A percentile compares a stretch with the other conserved stretches of the same genome.
These are phyloP conservation scores for Trichoderma sp. DNA, from an alignment of 2,329 filamentous ascomycete species.

Conservation along the genomic window DNA sequence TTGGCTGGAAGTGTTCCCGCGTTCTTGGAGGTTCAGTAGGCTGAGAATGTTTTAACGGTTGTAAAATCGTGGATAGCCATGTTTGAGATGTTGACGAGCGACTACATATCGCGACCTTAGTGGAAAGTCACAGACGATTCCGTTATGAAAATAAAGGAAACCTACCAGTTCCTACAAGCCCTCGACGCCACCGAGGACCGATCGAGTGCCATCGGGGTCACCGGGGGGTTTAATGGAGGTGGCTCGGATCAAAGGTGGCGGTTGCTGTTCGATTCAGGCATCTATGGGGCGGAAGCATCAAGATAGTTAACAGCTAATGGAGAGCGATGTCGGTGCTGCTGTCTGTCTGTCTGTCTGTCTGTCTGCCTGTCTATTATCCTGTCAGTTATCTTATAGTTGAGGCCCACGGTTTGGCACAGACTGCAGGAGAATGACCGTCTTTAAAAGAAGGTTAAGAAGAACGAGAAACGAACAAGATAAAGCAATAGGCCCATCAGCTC, in stretches of 20 bases:
- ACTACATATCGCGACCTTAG: not conserved
- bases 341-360: not conserved
- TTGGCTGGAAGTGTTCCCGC: slow-evolving; percentile 30
- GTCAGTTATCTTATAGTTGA: not conserved
- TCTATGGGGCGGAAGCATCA: not conserved
- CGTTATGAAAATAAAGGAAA: not conserved
- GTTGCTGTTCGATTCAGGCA: not conserved
- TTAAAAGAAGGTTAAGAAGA: not conserved
- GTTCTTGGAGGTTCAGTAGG: slow-evolving; percentile 36
- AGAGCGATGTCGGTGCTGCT: slow-evolving; percentile 5
- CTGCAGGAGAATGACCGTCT: no score
- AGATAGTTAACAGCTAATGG: not conserved
- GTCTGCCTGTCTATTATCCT: no score
- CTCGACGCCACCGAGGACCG: not conserved
- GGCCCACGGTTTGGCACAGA: not conserved
- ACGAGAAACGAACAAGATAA: not conserved
- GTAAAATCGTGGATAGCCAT: slow-evolving; percentile 25
- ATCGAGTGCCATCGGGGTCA: slow-evolving; percentile 12
- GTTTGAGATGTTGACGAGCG: slow-evolving; percentile 7
- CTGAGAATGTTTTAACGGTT: slow-evolving; percentile 17
- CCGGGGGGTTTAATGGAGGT: not conserved
- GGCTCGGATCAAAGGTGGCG: not conserved
- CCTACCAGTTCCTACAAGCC: slow-evolving; percentile 23
- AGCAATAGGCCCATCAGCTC: not conserved
- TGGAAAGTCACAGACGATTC: not conserved